Evolutionary conservation across 441 rosid genomes (phyloP), one percentile per base, ranked within the genome.

Genomic region (Gossypium gossypioides): DNA sequence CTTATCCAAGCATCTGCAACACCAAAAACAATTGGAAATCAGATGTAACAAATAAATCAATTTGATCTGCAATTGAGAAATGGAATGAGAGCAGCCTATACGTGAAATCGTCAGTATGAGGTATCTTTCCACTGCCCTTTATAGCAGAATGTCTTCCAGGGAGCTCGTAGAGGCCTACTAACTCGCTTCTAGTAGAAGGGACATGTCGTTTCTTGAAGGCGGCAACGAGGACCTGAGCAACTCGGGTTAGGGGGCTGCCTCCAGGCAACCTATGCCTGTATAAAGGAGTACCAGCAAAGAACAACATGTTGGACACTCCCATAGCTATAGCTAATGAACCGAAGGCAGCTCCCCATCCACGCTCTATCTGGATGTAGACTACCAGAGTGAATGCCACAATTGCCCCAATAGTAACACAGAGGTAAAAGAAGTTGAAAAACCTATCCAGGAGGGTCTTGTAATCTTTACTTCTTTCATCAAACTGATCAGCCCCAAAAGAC

Each of bases 401-500:
- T 25, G 92, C 97, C 1, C 98, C 97, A 73, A 76, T 50, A 4
- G 98, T 91, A 73, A 93, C 96, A 0, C 88, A 89, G 16, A 93
- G 88, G 77, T 90, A 93, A 72, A 91, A 93, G 86, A 91, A 89
- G 88, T 93, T 93, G 93, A 93, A 93, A 79, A 93, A 93, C 55
- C 91, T 87, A 78, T 93, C 98, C 66, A 93, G 80, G 71, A 81
- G 97, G 55, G 92, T 78, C 73, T 90, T 89, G 82, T 90, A 93
- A 73, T 91, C 79, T 75, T 69, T 72, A 73, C 89, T 88, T 64
- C 79, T 88, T 83, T 93, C 98, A 65, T 93, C 96, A 69, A 93
- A 93, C 85, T 93, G 98, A 82, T 93, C 98, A 3, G 96, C 98
- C 65, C 98, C 98, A 42, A 91, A 93, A 6, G 98, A 91, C 24